Percentiles rank a stretch among this genome's conserved stretches.
phyloP scores from a whole-genome alignment of 2,329 filamentous ascomycete species.

The Pestalotiopsis fici region DNA sequence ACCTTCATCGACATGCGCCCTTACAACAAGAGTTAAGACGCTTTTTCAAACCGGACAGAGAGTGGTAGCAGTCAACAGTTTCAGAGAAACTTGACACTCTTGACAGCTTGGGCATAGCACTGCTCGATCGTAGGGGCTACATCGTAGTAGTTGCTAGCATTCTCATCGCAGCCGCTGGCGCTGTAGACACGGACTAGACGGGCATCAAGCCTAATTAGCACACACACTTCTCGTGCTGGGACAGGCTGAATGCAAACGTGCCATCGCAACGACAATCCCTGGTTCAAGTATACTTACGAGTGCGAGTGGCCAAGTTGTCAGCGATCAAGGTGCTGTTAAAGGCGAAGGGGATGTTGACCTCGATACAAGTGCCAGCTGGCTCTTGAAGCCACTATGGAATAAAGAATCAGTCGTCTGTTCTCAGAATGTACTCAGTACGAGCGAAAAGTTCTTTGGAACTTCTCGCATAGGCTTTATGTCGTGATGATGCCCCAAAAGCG shows the following conservation, averaged over 20 bases:
- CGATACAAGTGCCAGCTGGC: conserved; percentile 3
- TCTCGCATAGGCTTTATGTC: too few relatives aligned
- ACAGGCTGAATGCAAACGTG: background rate
- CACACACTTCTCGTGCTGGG: background rate
- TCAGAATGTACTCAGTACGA: background rate
- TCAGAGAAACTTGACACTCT: conserved; percentile 10
- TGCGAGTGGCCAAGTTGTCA: conserved; percentile 10
- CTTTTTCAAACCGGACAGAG: background rate
- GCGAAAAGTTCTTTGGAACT: too few relatives aligned
- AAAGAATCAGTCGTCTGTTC: background rate
- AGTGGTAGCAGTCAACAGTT: background rate
- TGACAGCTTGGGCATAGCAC: background rate
- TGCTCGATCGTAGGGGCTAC: background rate
- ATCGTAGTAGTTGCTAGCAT: conserved; percentile 6
- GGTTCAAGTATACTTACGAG: background rate
- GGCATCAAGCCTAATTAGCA: background rate
- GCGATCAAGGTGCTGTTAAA: conserved; percentile 9
- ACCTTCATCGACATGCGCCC: background rate
- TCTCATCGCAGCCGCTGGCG: conserved; percentile 1
- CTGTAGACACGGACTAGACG: conserved; percentile 7
- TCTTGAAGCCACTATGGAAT: conserved; percentile 5
- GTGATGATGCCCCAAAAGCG: too few relatives aligned
- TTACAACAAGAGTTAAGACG: too few relatives aligned
- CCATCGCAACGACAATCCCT: background rate
- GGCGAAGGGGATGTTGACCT: conserved; percentile 1